These are phyloP conservation scores for Aspergillus tanneri DNA, from an alignment of 2,329 filamentous ascomycete species.

Conservation along the genomic window DNA sequence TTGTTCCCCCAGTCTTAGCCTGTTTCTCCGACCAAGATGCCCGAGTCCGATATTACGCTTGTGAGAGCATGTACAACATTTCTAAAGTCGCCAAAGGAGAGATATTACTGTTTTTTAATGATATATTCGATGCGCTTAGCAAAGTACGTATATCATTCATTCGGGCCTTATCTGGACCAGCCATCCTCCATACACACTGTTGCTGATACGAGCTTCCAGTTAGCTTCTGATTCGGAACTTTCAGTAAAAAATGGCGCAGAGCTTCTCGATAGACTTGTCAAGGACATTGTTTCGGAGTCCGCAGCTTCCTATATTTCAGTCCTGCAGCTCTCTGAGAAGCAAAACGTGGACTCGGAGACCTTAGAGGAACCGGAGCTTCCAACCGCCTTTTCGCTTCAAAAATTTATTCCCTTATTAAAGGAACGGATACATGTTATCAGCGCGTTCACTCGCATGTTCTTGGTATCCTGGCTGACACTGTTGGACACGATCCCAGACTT, in stretches of 20 bases:
- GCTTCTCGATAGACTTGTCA: conserved; percentile 87
- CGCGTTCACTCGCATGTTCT: conserved; percentile 89
- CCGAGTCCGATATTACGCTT: conserved; percentile 94
- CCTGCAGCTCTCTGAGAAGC: conserved; percentile 63
- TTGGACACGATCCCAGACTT: conserved; percentile 95
- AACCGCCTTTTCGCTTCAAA: conserved; percentile 85
- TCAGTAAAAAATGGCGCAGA: conserved; percentile 98
- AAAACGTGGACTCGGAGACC: conserved; percentile 41
- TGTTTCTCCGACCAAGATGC: conserved; percentile 99
- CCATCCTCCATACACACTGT: conserved; percentile 6
- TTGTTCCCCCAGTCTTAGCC: conserved; percentile 92
- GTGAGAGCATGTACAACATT: conserved; percentile 99
- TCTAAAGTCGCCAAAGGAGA: conserved; percentile 98
- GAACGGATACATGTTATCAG: conserved; percentile 94
- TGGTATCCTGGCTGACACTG: conserved; percentile 93
- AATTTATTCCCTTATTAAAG: conserved; percentile 89
- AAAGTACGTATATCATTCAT: conserved; percentile 65
- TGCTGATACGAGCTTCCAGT: conserved; percentile 50
- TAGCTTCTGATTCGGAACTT: conserved; percentile 91
- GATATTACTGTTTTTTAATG: conserved; percentile 95
- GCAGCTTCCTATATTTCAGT: conserved; percentile 93
- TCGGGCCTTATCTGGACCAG: no score
- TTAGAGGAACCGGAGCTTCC: conserved; percentile 55
- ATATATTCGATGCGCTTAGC: conserved; percentile 95
- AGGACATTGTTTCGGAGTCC: conserved; percentile 94